phyloP scores from a whole-genome alignment of 768 basidiomycete species.

The Baorangia bicolor region DNA sequence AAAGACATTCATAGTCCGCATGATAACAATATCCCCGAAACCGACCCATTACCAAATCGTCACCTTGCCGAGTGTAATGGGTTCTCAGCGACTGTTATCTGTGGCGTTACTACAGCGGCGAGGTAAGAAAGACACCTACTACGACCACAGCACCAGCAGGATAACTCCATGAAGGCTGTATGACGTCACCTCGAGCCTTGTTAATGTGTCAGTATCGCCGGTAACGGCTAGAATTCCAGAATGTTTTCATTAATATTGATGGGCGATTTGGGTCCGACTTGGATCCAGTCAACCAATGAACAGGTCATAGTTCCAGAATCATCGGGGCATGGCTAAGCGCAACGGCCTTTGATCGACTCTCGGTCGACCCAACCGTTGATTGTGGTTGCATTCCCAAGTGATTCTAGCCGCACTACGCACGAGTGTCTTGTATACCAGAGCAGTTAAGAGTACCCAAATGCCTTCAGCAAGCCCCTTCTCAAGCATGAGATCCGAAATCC shows the following conservation, averaged over 20 bases:
- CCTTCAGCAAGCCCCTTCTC: neutral
- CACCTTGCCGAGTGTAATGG: neutral
- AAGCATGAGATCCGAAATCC: neutral
- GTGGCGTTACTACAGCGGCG: neutral
- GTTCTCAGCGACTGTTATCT: neutral
- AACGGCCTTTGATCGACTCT: neutral
- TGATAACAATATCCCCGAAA: neutral
- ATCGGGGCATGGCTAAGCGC: neutral
- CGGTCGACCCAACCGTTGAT: neutral
- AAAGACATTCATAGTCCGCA: neutral
- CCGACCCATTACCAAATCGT: conserved; percentile 6
- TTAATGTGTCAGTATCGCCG: neutral
- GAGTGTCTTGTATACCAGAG: neutral
- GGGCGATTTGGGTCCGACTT: neutral
- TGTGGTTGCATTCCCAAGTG: neutral
- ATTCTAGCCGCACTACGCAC: neutral
- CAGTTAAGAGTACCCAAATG: neutral
- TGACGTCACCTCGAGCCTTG: conserved; percentile 3
- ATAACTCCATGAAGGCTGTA: neutral
- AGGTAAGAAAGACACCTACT: too few relatives aligned
- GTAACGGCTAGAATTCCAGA: neutral
- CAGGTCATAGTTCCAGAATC: neutral
- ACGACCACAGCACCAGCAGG: neutral
- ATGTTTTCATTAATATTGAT: neutral
- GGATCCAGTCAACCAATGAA: neutral